These are phyloP conservation scores for Aspergillus tamarii DNA, from an alignment of 2,329 filamentous ascomycete species.

Conservation along the genomic window DNA sequence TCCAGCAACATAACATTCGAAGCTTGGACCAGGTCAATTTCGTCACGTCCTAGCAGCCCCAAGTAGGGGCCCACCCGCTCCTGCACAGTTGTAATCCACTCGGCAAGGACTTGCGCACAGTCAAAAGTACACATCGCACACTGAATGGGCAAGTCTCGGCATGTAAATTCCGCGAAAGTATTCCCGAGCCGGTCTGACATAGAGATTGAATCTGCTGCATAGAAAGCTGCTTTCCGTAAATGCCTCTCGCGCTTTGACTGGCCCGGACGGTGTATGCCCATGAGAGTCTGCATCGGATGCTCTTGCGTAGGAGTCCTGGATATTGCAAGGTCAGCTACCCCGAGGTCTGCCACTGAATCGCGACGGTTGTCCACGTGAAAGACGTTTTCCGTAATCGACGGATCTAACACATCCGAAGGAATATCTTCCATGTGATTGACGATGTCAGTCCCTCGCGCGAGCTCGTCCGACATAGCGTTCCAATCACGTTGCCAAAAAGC, in stretches of 20 bases:
- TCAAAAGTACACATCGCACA: conserved; percentile 92
- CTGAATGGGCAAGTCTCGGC: conserved; percentile 83
- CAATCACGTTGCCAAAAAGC: conserved; percentile 94
- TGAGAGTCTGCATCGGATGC: conserved; percentile 31
- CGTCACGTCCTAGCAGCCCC: conserved; percentile 81
- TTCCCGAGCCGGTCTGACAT: conserved; percentile 86
- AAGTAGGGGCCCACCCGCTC: conserved; percentile 90
- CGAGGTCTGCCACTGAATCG: conserved; percentile 41
- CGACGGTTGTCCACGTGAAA: conserved; percentile 29
- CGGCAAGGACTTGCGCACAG: conserved; percentile 88
- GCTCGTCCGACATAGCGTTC: conserved; percentile 85
- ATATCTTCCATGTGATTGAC: conserved; percentile 67
- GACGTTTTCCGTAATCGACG: conserved; percentile 26
- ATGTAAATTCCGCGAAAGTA: conserved; percentile 81
- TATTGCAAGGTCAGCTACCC: conserved; percentile 41
- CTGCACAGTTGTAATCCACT: conserved; percentile 92
- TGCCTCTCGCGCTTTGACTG: conserved; percentile 78
- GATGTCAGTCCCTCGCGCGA: conserved; percentile 76
- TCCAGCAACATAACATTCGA: conserved; percentile 89
- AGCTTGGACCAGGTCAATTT: conserved; percentile 76
- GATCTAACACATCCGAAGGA: conserved; percentile 34
- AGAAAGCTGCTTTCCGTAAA: conserved; percentile 90
- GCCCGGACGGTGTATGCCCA: conserved; percentile 37
- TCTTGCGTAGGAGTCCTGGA: conserved; percentile 41
- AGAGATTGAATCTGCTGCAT: conserved; percentile 85